Evolutionary conservation across 2,329 filamentous ascomycete species (phyloP).

Genomic region (Botryosphaeria dothidea): DNA sequence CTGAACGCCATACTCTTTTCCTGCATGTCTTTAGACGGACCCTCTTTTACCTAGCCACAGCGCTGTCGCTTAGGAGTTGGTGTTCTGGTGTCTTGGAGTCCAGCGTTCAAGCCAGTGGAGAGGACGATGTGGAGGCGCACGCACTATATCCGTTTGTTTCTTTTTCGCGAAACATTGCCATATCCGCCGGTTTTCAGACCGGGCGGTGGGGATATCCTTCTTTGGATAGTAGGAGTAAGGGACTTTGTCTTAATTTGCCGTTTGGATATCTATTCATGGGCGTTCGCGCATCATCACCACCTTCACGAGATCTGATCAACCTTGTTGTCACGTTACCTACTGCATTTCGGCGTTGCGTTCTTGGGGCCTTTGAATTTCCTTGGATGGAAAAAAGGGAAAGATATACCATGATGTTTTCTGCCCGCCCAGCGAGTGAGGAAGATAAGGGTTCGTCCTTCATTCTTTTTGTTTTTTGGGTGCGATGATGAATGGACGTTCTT

Average conservation of each 20-base stretch:
- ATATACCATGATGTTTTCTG: constrained; percentile 39
- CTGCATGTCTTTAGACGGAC: background rate
- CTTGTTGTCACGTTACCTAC: background rate
- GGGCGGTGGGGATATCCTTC: background rate
- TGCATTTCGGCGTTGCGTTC: background rate
- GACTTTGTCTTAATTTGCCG: background rate
- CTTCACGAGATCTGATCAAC: constrained; percentile 46
- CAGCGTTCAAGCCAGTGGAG: background rate
- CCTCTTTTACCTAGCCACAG: background rate
- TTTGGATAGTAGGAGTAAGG: constrained; percentile 1
- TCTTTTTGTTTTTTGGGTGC: background rate
- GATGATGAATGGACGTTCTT: constrained; percentile 3
- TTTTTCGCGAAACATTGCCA: background rate
- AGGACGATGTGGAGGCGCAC: background rate
- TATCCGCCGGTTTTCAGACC: background rate
- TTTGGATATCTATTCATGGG: background rate
- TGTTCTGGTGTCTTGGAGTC: background rate
- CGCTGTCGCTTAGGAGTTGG: background rate
- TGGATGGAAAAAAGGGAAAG: background rate
- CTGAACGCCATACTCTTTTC: background rate
- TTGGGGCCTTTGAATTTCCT: background rate
- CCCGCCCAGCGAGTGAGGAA: background rate
- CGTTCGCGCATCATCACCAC: background rate
- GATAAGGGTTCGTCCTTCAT: background rate
- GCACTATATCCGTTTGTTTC: constrained; percentile 1